Percentiles rank a stretch among this genome's conserved stretches.
These are phyloP conservation scores for Sphaerostilbella broomeana DNA, from an alignment of 2,329 filamentous ascomycete genomes.

Conservation along the genomic window DNA sequence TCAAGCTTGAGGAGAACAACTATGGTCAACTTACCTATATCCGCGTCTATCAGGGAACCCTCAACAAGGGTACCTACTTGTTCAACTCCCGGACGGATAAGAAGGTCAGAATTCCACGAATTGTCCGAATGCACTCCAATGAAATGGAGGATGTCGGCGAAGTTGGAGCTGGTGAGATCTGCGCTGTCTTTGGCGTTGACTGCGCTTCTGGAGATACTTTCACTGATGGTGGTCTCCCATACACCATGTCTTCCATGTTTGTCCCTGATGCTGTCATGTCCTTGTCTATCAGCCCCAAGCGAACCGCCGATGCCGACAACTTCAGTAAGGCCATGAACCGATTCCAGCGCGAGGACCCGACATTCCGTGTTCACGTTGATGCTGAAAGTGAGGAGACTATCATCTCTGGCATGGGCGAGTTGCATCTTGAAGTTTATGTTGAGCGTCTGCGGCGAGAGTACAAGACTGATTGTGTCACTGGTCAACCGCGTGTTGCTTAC, in stretches of 20 bases:
- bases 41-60: constrained; percentile 89
- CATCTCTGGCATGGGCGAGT: constrained; percentile 95
- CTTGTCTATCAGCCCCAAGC: constrained; percentile 93
- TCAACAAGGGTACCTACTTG: constrained; percentile 82
- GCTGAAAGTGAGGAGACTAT: constrained; percentile 91
- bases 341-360: constrained; percentile 97
- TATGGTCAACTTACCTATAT: constrained; percentile 98
- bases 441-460: constrained; percentile 97
- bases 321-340: constrained; percentile 99
- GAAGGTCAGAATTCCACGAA: constrained; percentile 93
- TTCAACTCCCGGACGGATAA: constrained; percentile 93
- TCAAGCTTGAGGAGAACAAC: constrained; percentile 98
- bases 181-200: constrained; percentile 95
- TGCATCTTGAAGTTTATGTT: constrained; percentile 95
- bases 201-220: constrained; percentile 98
- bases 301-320: constrained; percentile 82
- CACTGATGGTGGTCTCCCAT: constrained; percentile 85
- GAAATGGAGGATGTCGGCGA: constrained; percentile 97
- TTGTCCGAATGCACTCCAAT: constrained; percentile 98
- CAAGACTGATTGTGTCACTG: constrained; percentile 91
- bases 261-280: constrained; percentile 98
- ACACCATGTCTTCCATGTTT: constrained; percentile 97
- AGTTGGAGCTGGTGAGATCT: constrained; percentile 94
- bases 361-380: constrained; percentile 92
- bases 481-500: constrained; percentile 94